Evolutionary conservation across 208 protist species (phyloP), one percentile per base, ranked within the genome.

Genomic region (Porcisia hertigi): DNA sequence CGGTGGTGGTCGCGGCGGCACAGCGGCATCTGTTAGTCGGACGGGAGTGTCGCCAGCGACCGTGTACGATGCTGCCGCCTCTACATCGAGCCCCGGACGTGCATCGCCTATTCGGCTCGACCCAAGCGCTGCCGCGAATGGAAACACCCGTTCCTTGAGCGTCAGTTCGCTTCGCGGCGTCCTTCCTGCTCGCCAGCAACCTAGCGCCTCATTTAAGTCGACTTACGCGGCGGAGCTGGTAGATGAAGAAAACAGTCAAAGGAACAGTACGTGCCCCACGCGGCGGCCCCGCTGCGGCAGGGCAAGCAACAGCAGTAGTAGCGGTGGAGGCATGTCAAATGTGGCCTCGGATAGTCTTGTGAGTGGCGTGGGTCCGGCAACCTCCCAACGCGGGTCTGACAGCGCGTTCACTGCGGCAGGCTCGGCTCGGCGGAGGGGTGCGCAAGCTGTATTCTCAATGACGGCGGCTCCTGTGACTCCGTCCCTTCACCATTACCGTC

Each of bases 171-270:
- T 25, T 36, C 47, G 6, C 43, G 47, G 12, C 0, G 25, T 25
- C 1, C 52, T 9, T 2, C 2, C n/a, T 39, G 66, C 12, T 25
- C 43, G 47, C 16, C 66, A 25, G 25, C 72, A 57, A 14, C 78
- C 65, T n/a, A 77, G 67, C 67, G 77, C 78, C 5, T 11, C 84
- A 25, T 79, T 81, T 65, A 76, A 80, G 43, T 87, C 83, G 43
- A 69, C 83, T 53, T 81, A 80, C 80, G 76, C 67, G 11, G 72
- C 72, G 1, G 78, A 82, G 45, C 43, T 73, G n/a, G 76, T 25
- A 39, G 78, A 82, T 20, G 83, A 87, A 4, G 85, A 88, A 23
- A 77, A 80, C 34, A 47, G 2, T 3, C 69, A 57, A 1, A 45
- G 64, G 6, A 52, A 54, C 64, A 60, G 63, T 39, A 6, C 12